Evolutionary conservation across 2,329 filamentous ascomycete genomes (phyloP), one percentile per base, ranked within the genome.

Genomic region (Clonostachys byssicola): DNA sequence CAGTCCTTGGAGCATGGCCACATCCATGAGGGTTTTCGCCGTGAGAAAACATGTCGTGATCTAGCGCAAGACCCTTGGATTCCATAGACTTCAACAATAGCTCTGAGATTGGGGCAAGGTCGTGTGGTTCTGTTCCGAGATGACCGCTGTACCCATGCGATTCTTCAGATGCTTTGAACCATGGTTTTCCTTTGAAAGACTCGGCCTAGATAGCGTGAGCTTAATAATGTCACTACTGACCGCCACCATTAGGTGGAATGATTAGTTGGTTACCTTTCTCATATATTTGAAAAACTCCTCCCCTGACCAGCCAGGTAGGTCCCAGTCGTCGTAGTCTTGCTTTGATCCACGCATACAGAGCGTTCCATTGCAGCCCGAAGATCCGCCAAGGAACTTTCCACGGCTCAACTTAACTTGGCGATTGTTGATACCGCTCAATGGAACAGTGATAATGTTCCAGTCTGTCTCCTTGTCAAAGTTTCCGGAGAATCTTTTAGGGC

Each of bases 281-380:
- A 82, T 83, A 46, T 75, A 79, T 12, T 60, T 63, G 50, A 78
- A 82, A 52, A 82, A 73, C 18, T 82, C 77, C 5, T 77, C 72
- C 5, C 80, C 77, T 47, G 67, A 74, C 78, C 80, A 80, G 4
- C 75, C 78, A 35, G 67, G 72, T 47, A 77, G 52, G 3, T 60
- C 69, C 80, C 80, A 81, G 48, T 83, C 77, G 58, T 83, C 76
- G 17, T 73, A 66, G 45, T 67, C 64, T 47, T 77, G 73, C 55
- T 70, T 73, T 10, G 63, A 65, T 18, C 74, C 74, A 5, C 73
- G 67, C 30, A 78, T 68, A 46, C 71, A 73, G 5, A 78, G 54
- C 2, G 73, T 77, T 3, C 74, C 75, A 49, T 78, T 78, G 12
- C 68, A 65, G 6, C 74, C 73, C 45, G 70, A 74, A 7, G 64